Evolutionary conservation across 345 rosid species (phyloP), one percentile per base, ranked within the genome.

Genomic region (Dimocarpus longan): DNA sequence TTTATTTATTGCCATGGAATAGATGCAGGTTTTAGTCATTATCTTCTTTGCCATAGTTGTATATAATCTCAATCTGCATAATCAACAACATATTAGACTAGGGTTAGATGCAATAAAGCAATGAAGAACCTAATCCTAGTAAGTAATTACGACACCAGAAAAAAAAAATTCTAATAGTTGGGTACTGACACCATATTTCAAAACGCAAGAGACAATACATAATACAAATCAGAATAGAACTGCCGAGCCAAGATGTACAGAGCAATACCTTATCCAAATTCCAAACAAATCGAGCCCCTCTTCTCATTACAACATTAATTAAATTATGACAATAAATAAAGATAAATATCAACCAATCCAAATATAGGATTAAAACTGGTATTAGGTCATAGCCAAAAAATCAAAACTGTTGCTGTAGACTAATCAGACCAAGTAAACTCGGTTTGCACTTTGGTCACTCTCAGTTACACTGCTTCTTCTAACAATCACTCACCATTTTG

Each of bases 1-100:
- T 66, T 90, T 88, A 88, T 88, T 90, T 62, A 66, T 69, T 72
- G 37, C 68, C 76, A 78, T 1, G 46, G 32, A 48, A 79, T 56
- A 71, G 74, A 48, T 15, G 63, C 59, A 52, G 73, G 76, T 28
- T 68, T 82, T 82, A 89, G 80, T 82, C 93, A 84, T 92, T 92
- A 80, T 90, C 95, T 85, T 95, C 99, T 80, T 84, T 90, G 71
- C 98, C 99, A 89, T 86, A 95, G 88, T 95, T 52, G 76, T 93
- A 95, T 44, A 86, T 81, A 66, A 95, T 93, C 90, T 95, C 96
- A 86, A 95, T 92, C 99, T 95, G 95, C 93, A 88, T 69, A 19
- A 70, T 54, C 52, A 82, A 24, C 46, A 81, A 77, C 63, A 71
- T 11, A 66, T 52, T 59, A 80, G 37, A 76, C 48, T 42, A 8